These are phyloP conservation scores for Passalora sequoiae DNA, from an alignment of 2,329 filamentous ascomycete genomes.

Conservation along the genomic window DNA sequence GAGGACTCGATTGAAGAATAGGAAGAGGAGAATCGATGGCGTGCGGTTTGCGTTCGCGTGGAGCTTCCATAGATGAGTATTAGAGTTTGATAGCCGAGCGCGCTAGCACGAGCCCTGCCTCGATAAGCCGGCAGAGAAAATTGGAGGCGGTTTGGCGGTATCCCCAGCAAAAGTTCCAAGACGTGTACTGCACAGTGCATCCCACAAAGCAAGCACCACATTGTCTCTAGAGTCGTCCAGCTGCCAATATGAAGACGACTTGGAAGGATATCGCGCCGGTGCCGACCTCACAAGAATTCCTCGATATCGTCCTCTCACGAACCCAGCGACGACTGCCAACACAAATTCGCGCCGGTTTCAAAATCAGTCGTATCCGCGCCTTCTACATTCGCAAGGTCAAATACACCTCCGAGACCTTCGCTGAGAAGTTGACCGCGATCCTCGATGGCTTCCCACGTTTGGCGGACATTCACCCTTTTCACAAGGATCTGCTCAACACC, in stretches of 20 bases:
- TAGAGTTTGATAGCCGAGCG: no score
- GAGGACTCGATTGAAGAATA: no score
- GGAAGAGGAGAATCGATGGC: no score
- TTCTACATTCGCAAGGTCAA: constrained; percentile 99
- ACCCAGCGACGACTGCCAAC: constrained; percentile 91
- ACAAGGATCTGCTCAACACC: constrained; percentile 87
- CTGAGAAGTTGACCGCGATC: constrained; percentile 85
- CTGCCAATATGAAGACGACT: constrained; percentile 51
- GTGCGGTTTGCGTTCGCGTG: no score
- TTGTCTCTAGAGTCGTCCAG: no score
- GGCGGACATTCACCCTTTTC: constrained; percentile 93
- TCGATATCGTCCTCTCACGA: constrained; percentile 92
- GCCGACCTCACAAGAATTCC: constrained; percentile 88
- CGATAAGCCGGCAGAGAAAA: no score
- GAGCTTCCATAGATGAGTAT: no score
- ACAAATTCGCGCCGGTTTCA: constrained; percentile 92
- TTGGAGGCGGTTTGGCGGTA: no score
- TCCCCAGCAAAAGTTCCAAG: no score
- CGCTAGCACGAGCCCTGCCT: no score
- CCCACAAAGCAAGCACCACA: no score
- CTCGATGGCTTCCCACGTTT: constrained; percentile 89
- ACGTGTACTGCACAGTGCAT: no score
- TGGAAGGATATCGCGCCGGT: constrained; percentile 51
- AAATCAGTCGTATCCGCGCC: constrained; percentile 86
- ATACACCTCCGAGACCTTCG: constrained; percentile 94